These are phyloP conservation scores for Gaultheria prostrata DNA, from an alignment of 148 eudicot genomes.

Conservation along the genomic window DNA sequence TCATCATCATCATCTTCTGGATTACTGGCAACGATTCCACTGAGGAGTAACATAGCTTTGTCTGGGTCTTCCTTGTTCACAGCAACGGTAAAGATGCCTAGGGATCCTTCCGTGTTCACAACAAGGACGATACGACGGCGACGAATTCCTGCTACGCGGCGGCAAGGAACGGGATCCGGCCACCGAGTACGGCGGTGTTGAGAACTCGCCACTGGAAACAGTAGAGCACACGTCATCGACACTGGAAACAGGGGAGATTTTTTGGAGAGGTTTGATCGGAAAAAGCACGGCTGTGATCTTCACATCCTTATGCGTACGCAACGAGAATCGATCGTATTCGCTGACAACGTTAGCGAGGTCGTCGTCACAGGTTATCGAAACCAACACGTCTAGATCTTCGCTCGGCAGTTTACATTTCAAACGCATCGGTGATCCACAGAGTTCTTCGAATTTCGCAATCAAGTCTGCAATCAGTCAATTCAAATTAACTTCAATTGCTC, in stretches of 20 bases:
- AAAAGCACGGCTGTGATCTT: conserved; percentile 71
- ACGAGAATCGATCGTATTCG: conserved; percentile 59
- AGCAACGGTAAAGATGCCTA: neutral
- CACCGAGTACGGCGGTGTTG: conserved; percentile 15
- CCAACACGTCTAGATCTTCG: conserved; percentile 74
- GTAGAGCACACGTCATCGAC: conserved; percentile 22
- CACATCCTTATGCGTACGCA: conserved; percentile 28
- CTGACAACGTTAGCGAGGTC: conserved; percentile 57
- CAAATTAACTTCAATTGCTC: neutral
- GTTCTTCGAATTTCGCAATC: conserved; percentile 54
- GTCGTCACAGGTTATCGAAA: conserved; percentile 65
- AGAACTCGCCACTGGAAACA: conserved; percentile 2
- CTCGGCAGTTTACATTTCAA: conserved; percentile 67
- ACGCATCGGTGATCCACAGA: conserved; percentile 53
- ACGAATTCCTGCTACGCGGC: neutral
- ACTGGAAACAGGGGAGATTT: conserved; percentile 26
- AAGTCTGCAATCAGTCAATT: conserved; percentile 38
- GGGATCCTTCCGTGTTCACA: neutral
- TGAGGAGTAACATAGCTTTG: neutral
- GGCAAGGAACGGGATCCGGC: neutral
- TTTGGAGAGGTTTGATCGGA: conserved; percentile 28
- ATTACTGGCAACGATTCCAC: conserved; percentile 9
- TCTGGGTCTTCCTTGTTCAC: neutral
- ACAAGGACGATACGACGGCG: neutral
- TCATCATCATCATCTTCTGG: neutral